Percentiles rank a stretch among this genome's conserved stretches.
Evolutionary conservation across 768 basidiomycete genomes (phyloP).

Genomic region (Termitomyces sp.): DNA sequence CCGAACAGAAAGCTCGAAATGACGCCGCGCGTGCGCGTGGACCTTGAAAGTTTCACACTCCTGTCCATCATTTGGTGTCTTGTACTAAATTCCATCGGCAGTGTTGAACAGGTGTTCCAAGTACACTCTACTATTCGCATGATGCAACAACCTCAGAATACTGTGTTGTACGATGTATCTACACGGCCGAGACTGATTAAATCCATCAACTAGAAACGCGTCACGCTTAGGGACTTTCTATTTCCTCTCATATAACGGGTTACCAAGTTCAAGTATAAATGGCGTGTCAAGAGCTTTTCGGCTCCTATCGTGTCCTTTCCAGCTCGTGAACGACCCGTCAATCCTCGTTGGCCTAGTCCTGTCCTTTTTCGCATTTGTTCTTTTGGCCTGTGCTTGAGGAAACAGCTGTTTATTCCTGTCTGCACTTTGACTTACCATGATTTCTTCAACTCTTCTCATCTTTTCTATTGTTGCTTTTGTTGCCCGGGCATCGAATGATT

Average conservation of each 20-base stretch:
- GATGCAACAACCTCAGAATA: not conserved
- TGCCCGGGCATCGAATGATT: constrained; percentile 32
- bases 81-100: too few relatives aligned
- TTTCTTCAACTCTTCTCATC: constrained; percentile 5
- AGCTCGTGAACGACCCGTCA: not conserved
- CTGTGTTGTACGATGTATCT: not conserved
- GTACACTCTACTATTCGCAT: not conserved
- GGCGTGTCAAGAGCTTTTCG: not conserved
- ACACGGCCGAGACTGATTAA: not conserved
- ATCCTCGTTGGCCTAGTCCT: constrained; percentile 2
- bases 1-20: too few relatives aligned
- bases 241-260: not conserved
- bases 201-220: not conserved
- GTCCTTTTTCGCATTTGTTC: constrained; percentile 8
- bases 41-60: too few relatives aligned
- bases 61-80: too few relatives aligned
- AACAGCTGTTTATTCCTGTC: not conserved
- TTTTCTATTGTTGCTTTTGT: constrained; percentile 10
- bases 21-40: too few relatives aligned
- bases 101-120: too few relatives aligned
- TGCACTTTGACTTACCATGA: constrained; percentile 1
- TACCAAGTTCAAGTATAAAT: not conserved
- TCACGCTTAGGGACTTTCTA: not conserved
- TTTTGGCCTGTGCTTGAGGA: constrained; percentile 1
- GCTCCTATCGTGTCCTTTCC: not conserved